Evolutionary conservation across 2,329 filamentous ascomycete species (phyloP).

Genomic region (Coccinonectria pachysandricola): DNA sequence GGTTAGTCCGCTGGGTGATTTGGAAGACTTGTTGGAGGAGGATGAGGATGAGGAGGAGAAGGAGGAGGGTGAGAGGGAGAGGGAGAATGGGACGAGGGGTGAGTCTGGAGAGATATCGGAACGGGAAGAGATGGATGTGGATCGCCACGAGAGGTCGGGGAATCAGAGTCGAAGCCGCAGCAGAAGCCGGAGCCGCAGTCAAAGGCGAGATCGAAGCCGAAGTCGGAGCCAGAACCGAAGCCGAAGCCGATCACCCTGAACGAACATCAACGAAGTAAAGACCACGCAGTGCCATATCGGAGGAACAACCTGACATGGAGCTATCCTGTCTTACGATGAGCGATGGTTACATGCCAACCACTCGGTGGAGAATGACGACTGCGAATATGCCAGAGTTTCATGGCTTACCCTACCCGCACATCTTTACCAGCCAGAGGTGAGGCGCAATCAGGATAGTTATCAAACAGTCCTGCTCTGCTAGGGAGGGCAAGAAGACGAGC

Average conservation of each 20-base stretch:
- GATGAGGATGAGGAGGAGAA: slow-evolving; percentile 37
- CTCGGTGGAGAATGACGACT: no score
- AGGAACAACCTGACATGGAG: no score
- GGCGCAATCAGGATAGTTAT: no score
- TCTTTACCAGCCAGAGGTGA: no score
- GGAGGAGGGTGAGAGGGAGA: slow-evolving; percentile 23
- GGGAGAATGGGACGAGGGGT: slow-evolving; percentile 21
- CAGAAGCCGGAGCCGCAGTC: slow-evolving; percentile 12
- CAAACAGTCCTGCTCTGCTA: no score
- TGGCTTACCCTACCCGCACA: no score
- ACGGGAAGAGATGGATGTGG: slow-evolving; percentile 30
- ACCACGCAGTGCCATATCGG: no score
- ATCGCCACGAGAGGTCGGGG: slow-evolving; percentile 20
- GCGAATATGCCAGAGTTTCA: no score
- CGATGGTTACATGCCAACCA: background rate
- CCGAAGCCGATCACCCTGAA: background rate
- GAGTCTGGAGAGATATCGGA: slow-evolving; percentile 32
- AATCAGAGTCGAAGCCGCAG: slow-evolving; percentile 9
- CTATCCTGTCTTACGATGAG: no score
- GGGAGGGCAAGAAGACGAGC: no score
- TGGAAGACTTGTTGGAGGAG: slow-evolving; percentile 60
- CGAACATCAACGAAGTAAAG: background rate
- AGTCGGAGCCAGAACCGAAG: slow-evolving; percentile 10
- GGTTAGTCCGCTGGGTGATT: slow-evolving; percentile 70
- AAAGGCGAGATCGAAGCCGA: slow-evolving; percentile 3